Percentiles rank a stretch among this genome's conserved stretches.
phyloP scores from a whole-genome alignment of 208 protist genomes.

The Crithidia expoeki region DNA sequence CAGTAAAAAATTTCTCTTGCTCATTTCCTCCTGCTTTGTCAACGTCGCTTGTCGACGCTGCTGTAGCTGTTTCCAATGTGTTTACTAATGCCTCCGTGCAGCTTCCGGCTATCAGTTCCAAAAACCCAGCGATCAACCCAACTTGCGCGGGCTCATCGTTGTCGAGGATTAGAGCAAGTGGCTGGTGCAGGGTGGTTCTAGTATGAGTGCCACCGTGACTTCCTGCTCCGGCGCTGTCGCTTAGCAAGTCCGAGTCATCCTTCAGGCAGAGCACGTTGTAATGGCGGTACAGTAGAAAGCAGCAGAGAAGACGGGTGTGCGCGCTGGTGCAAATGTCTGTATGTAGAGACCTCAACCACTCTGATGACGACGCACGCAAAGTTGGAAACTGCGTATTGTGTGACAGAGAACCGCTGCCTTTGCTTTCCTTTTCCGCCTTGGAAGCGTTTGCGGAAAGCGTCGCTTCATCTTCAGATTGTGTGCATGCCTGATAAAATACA shows the following conservation, averaged over 20 bases:
- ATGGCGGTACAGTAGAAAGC: slow-evolving; percentile 13
- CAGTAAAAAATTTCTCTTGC: no score
- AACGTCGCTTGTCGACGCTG: neutral
- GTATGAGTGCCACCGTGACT: neutral
- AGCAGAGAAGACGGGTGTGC: slow-evolving; percentile 13
- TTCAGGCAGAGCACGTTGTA: neutral
- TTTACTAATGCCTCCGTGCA: neutral
- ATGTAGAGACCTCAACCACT: neutral
- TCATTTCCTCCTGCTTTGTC: no score
- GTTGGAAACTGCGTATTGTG: no score
- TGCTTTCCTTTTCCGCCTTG: neutral
- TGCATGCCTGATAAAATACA: neutral
- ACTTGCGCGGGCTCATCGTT: neutral
- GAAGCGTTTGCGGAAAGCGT: neutral
- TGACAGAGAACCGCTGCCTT: no score
- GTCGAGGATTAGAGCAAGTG: neutral
- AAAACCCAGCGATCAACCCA: neutral
- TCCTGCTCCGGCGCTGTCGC: no score
- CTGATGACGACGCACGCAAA: neutral
- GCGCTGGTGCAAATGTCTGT: neutral
- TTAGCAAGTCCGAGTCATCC: no score
- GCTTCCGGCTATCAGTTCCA: neutral
- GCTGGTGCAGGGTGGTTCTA: no score
- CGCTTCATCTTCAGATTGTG: no score
- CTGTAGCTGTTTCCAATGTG: neutral